Evolutionary conservation across 768 basidiomycete species (phyloP), one percentile per base, ranked within the genome.

Genomic region (Tulasnella sp.): DNA sequence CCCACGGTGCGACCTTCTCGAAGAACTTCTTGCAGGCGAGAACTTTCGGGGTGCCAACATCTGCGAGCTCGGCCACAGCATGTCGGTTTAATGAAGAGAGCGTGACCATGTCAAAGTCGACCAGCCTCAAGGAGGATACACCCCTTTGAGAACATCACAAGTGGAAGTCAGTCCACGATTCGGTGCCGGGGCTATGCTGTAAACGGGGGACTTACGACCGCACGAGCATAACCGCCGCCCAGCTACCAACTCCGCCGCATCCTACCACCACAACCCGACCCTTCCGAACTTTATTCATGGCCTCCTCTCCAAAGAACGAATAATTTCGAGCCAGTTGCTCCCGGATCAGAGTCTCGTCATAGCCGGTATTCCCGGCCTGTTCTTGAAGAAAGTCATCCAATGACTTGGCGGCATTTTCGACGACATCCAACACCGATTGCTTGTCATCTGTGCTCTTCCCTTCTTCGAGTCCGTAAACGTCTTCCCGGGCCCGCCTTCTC

Each of bases 21-120:
- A 93, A 85, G 1, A 88, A 78, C 45, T 82, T 82, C 67, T 84
- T 91, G 89, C 79, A 97, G 84, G 83, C 91, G 89, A 79, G 85
- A 85, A 98, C 97, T 83, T 99, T 99, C 1, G 97, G 91, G 14
- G 90, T 95, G 29, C 96, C 97, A 54, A 99, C 97, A 80, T 98
- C 96, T 1, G 89, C 85, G n/a, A 93, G 86, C 2, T 87, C 87
- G 11, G 97, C 97, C 6, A 93, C 93, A 22, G 97, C 96, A 80
- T 98, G 97, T 68, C 97, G 88, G 82, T 99, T 99, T 49, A 99
- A 88, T 0, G 95, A 97, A 2, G 94, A 96, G 17, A 99, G 85
- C 0, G 96, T 96, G 79, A 98, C 96, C 79, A 96, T 90, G 88
- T 99, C 97, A 82, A 99, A 98, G 85, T 98, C 94, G 12, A 95